Conservation (phyloP, 2,329 filamentous ascomycete genomes). For the Calonectria pauciramosa region DNA sequence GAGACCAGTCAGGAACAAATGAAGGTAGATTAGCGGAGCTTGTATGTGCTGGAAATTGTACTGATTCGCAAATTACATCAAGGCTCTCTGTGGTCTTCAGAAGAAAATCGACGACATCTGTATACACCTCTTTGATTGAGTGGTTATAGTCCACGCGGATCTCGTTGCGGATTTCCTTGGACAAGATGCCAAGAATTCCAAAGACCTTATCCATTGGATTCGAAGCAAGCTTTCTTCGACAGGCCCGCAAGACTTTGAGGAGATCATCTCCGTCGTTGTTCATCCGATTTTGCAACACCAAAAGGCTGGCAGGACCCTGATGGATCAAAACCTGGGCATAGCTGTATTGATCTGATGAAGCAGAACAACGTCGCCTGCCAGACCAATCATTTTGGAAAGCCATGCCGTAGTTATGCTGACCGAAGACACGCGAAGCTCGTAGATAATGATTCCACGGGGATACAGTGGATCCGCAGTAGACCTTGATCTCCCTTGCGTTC, state of each 20-base stretch:
- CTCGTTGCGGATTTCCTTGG: neutral
- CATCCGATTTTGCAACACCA: no score
- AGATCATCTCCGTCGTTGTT: no score
- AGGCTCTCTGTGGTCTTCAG: neutral
- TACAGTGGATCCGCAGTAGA: neutral
- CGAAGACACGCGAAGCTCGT: neutral
- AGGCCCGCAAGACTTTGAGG: no score
- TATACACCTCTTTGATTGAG: neutral
- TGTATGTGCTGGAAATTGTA: neutral
- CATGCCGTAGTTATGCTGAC: neutral
- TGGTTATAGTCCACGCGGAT: neutral
- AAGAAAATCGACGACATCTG: neutral
- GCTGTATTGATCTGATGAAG: neutral
- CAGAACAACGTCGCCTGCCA: no score
- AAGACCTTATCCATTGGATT: neutral
- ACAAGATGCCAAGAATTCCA: neutral
- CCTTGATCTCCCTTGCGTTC: neutral
- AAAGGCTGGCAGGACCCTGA: neutral
- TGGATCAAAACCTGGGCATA: neutral
- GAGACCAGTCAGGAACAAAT: neutral
- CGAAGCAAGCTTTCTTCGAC: neutral
- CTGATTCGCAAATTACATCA: neutral
- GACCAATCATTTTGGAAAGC: no score
- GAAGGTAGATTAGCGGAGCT: neutral
- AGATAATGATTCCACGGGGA: neutral